These are phyloP conservation scores for Neurospora crassa DNA, from an alignment of 2,329 filamentous ascomycete species.

Conservation along the genomic window DNA sequence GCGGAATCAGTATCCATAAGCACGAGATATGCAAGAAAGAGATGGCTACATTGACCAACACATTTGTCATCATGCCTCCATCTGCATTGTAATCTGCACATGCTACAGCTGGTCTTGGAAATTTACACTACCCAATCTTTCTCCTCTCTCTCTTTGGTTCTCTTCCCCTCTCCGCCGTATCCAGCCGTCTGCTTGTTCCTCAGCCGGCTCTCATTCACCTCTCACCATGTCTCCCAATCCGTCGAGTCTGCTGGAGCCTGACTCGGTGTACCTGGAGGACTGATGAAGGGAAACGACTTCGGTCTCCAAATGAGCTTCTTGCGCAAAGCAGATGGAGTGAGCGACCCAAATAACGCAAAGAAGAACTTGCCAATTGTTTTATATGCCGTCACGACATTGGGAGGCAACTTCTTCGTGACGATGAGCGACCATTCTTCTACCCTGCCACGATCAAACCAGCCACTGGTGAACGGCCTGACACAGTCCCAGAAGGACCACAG, in stretches of 20 bases:
- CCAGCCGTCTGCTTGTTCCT: not conserved
- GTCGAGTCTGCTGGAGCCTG: not conserved
- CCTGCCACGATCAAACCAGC: fast-evolving
- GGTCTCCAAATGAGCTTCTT: not conserved
- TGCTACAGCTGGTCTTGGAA: not conserved
- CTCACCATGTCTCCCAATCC: not conserved
- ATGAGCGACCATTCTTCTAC: not conserved
- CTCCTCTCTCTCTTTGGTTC: not conserved
- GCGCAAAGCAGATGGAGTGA: not conserved
- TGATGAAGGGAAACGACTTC: not conserved
- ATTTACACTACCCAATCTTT: not conserved
- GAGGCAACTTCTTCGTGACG: not conserved
- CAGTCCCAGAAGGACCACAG: not conserved
- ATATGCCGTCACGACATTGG: not conserved
- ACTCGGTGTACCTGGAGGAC: not conserved
- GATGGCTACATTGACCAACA: not conserved
- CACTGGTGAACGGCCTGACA: not conserved
- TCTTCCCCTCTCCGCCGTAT: not conserved
- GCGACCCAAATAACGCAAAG: not conserved
- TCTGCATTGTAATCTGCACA: not conserved
- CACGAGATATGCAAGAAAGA: not conserved
- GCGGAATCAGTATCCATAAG: not conserved
- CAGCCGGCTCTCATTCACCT: not conserved
- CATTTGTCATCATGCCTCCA: not conserved
- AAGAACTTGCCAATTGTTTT: not conserved